Evolutionary conservation across 192 early-diverging fungal species (phyloP), one percentile per base, ranked within the genome.

Genomic region (Kickxella alabastrina): DNA sequence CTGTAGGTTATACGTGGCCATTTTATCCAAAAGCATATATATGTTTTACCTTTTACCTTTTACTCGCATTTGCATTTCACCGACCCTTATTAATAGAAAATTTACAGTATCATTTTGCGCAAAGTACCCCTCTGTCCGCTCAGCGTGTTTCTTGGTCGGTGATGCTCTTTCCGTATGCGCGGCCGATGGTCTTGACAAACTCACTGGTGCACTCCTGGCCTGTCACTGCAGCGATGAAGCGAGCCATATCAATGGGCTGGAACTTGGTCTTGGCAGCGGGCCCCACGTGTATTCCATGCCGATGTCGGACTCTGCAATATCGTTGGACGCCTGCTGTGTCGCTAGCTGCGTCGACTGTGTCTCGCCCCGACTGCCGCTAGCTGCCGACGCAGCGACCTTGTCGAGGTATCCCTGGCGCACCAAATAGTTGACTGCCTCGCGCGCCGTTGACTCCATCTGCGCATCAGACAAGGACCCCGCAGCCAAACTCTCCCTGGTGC

Each of bases 121-220:
- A n/a, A n/a, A n/a, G n/a, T n/a, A n/a, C n/a, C n/a, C 31, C 12
- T 32, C 31, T 32, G 31, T 32, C 12, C 31, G 31, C 31, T 6
- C 12, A 32, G 31, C n/a, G n/a, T n/a, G n/a, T 32, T 32, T 32
- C 6, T 32, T 8, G 31, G 31, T 14, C 32, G 10, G 15, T 18
- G 27, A 75, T 75, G 43, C 45, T 47, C 23, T 47, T 52, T 28
- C 71, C 71, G 29, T 57, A 75, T n/a, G 73, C 73, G 40, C 73
- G 61, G 19, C 57, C 49, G 29, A 76, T 44, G 10, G 57, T 56
- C 42, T 61, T 65, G 24, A 76, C 26, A 54, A 76, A 69, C 3
- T 65, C 73, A 8, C 39, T 34, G 4, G 39, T 61, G 52, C 73
- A 76, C 28, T 76, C 73, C 37, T 65, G 49, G 42, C 50, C 73